Evolutionary conservation across 2,329 filamentous ascomycete species (phyloP).

Genomic region (Neonectria neomacrospora): DNA sequence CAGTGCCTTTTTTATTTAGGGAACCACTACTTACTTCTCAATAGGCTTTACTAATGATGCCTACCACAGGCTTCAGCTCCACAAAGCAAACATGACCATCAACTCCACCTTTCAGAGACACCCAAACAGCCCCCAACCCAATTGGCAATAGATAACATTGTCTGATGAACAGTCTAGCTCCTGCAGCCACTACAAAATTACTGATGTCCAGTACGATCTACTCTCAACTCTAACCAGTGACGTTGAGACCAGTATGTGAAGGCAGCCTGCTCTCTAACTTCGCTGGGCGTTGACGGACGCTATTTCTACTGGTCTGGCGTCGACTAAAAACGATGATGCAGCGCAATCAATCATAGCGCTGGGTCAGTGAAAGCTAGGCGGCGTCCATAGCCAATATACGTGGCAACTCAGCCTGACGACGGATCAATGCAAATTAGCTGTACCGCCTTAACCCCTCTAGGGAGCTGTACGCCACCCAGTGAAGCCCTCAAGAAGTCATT

Average conservation of each 20-base stretch:
- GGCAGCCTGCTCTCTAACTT: constrained; percentile 1
- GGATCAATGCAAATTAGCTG: constrained; percentile 21
- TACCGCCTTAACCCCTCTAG: constrained; percentile 12
- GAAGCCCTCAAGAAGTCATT: constrained; percentile 1
- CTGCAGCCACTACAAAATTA: neutral
- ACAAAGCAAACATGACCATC: constrained; percentile 7
- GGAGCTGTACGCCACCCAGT: constrained; percentile 11
- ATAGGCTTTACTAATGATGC: neutral
- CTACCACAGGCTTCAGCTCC: constrained; percentile 6
- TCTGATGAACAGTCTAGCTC: neutral
- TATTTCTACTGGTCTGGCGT: constrained; percentile 10
- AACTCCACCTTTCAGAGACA: constrained; percentile 9
- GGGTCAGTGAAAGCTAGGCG: constrained; percentile 5
- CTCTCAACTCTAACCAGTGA: constrained; percentile 5
- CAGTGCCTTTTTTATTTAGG: neutral
- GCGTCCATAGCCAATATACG: constrained; percentile 16
- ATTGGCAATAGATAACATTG: neutral
- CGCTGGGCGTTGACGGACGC: neutral
- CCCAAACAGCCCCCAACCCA: constrained; percentile 2
- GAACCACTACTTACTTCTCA: constrained; percentile 2
- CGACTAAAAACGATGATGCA: constrained; percentile 18
- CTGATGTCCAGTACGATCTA: neutral
- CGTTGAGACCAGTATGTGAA: constrained; percentile 1
- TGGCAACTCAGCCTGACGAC: constrained; percentile 3
- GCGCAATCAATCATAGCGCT: constrained; percentile 19